Evolutionary conservation across 1,284 basidiomycete species (phyloP).

Genomic region (Tetrapyrgos nigripes): DNA sequence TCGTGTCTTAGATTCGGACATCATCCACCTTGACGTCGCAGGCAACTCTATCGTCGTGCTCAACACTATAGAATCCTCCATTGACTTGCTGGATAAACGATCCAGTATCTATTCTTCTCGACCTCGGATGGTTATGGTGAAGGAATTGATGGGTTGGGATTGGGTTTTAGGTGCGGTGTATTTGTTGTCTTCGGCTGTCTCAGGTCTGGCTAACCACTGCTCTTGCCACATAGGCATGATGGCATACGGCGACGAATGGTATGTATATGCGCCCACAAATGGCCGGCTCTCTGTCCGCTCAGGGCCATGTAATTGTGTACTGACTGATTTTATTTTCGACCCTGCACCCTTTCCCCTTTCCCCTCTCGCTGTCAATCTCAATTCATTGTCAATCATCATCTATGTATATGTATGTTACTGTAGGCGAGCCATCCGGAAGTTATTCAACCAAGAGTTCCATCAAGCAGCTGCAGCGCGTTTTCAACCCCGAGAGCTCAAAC

Average conservation of each 20-base stretch:
- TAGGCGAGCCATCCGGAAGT: neutral
- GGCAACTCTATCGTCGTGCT: slow-evolving; percentile 1
- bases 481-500: neutral
- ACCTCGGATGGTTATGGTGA: slow-evolving; percentile 6
- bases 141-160: slow-evolving; percentile 11
- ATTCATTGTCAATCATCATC: neutral
- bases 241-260: slow-evolving; percentile 1
- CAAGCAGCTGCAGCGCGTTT: neutral
- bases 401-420: neutral
- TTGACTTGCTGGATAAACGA: slow-evolving; percentile 13
- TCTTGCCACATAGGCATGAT: too few species aligned
- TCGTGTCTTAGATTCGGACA: slow-evolving; percentile 5
- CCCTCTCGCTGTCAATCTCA: too few species aligned
- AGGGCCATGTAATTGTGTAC: neutral
- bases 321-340: too few species aligned
- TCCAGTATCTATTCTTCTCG: slow-evolving; percentile 15
- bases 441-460: neutral
- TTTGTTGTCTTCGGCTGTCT: neutral
- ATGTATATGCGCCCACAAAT: too few species aligned
- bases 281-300: too few species aligned
- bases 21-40: slow-evolving; percentile 9
- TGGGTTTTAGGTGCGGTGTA: neutral
- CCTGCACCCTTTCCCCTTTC: too few species aligned
- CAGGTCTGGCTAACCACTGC: neutral
- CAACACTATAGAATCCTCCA: neutral